Conservation (phyloP, 805 yeast genomes). For the Cyberlindnera nakhonratchasimensis region DNA sequence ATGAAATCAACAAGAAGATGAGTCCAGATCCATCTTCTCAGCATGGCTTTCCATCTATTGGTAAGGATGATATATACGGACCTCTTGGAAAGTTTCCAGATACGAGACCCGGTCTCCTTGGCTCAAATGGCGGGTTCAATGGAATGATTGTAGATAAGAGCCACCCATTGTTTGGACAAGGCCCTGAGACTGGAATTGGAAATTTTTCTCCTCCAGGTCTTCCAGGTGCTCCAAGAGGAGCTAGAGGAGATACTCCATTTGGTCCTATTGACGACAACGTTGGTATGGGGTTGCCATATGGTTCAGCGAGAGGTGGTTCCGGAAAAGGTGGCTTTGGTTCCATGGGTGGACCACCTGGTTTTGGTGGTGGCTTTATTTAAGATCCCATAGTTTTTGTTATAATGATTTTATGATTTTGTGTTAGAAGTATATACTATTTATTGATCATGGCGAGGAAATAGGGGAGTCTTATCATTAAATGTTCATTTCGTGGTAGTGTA, state of each 20-base stretch:
- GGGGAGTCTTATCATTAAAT: not conserved
- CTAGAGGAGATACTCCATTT: slow-evolving; percentile 16
- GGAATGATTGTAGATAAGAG: slow-evolving; percentile 54
- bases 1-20: slow-evolving; percentile 29
- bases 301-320: slow-evolving; percentile 6
- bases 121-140: slow-evolving; percentile 27
- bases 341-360: slow-evolving; percentile 11
- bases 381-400: not conserved
- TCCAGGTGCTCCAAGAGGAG: slow-evolving; percentile 11
- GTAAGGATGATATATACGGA: slow-evolving; percentile 52
- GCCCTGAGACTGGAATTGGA: slow-evolving; percentile 2
- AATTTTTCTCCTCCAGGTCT: slow-evolving; percentile 35
- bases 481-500: slow-evolving; percentile 10
- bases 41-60: slow-evolving; percentile 34
- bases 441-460: not conserved
- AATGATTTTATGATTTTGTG: not conserved
- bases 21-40: not conserved
- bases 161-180: slow-evolving; percentile 45
- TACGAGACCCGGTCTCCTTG: slow-evolving; percentile 38
- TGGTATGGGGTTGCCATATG: slow-evolving; percentile 17
- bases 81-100: slow-evolving; percentile 41
- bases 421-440: too few species aligned
- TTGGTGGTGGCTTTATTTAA: slow-evolving; percentile 11
- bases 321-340: slow-evolving; percentile 2
- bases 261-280: slow-evolving; percentile 8